These are phyloP conservation scores for Penicillium rolfsii DNA, from an alignment of 2,329 filamentous ascomycete species.

Conservation along the genomic window DNA sequence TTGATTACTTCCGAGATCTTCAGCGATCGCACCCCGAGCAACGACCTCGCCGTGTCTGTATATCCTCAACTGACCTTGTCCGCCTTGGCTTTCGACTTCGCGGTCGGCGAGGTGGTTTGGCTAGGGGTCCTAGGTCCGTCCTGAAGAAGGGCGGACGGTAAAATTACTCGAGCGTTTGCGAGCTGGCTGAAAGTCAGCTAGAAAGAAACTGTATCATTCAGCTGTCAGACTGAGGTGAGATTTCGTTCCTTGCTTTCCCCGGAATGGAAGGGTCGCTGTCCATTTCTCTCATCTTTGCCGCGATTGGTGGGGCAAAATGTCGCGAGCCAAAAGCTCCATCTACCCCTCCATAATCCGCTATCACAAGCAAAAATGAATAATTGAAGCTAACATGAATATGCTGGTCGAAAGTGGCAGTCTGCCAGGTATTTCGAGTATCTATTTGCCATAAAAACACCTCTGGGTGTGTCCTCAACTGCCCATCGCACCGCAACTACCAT, in stretches of 20 bases:
- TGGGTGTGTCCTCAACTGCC: slow-evolving; percentile 16
- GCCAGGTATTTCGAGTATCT: slow-evolving; percentile 21
- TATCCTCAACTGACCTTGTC: slow-evolving; percentile 18
- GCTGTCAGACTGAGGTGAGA: slow-evolving; percentile 24
- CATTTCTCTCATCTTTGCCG: slow-evolving; percentile 6
- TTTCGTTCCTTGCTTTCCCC: not conserved
- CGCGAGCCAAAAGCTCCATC: slow-evolving; percentile 16
- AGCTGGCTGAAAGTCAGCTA: slow-evolving; percentile 18
- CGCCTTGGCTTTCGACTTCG: slow-evolving; percentile 29
- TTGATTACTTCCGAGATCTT: slow-evolving; percentile 20
- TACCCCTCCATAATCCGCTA: slow-evolving; percentile 26
- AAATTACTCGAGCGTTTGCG: slow-evolving; percentile 37
- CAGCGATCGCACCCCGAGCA: slow-evolving; percentile 22
- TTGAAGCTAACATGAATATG: slow-evolving; percentile 19
- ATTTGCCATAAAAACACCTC: slow-evolving; percentile 15
- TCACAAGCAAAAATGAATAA: not conserved
- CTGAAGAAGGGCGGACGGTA: slow-evolving; percentile 57
- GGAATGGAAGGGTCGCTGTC: slow-evolving; percentile 4
- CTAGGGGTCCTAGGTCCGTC: slow-evolving; percentile 55
- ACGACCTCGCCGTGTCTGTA: slow-evolving; percentile 19
- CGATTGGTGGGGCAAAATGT: slow-evolving; percentile 24
- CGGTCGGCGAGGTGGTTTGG: slow-evolving; percentile 46
- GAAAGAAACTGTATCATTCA: slow-evolving; percentile 16
- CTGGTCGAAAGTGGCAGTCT: slow-evolving; percentile 16
- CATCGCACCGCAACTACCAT: slow-evolving; percentile 9